Evolutionary conservation across 2,329 filamentous ascomycete genomes (phyloP), one percentile per base, ranked within the genome.

Genomic region (Scopulariopsis brevicaulis): DNA sequence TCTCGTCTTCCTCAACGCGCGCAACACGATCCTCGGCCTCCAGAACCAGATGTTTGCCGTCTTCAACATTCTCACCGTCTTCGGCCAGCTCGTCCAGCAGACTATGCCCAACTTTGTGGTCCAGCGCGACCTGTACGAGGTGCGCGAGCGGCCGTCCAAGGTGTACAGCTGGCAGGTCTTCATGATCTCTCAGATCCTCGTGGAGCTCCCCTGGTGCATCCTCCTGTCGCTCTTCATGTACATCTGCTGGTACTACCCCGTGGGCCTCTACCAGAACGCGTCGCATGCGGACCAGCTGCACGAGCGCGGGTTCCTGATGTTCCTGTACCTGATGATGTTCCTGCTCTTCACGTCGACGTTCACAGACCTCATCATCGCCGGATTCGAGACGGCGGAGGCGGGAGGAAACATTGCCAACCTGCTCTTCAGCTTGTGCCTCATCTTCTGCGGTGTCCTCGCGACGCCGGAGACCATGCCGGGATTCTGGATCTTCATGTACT

Each of bases 401-500:
- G 89, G 84, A 59, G 87, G 84, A 56, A 90, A 90, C 70, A 75
- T 94, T 61, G 87, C 87, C 64, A 89, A 90, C 62, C 68, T 93
- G 59, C 73, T 87, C 64, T 92, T 93, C 74, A 84, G 80, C 40
- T 76, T 93, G 58, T 84, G 79, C 60, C 76, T 92, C 57, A 81
- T 90, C 64, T 93, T 92, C 78, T 89, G 85, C 65, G 78, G 86
- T 77, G 86, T 94, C 55, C 79, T 95, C 61, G 84, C 84, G 32
- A 73, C 75, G 6, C 85, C 86, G 0, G 70, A 73, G 2, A 69
- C 72, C 2, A 78, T 93, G 37, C 87, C 89, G 0, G 74, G 81
- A 6, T 91, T 92, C 77, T 93, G 89, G 87, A 84, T 86, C 64
- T 90, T 90, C 76, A 89, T 91, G 85, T 93, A 93, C 71, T 82